phyloP scores from a whole-genome alignment of 352 stramenopile genomes.

The Globisporangium cystogenes region DNA sequence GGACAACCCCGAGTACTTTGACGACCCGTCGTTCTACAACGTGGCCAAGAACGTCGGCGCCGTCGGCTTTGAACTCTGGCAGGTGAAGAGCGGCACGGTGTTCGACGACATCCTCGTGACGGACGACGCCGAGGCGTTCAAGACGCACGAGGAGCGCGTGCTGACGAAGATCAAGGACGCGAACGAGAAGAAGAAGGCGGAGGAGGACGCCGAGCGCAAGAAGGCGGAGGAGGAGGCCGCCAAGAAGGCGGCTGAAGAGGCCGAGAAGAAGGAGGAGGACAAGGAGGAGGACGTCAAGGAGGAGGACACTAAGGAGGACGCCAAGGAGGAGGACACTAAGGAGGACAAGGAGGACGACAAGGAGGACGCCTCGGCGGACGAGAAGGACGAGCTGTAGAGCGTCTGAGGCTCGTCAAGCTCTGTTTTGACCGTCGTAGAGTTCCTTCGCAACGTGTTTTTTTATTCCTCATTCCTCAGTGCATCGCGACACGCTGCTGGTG shows the following conservation, averaged over 20 bases:
- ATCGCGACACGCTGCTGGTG: too few relatives aligned
- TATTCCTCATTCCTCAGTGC: background rate
- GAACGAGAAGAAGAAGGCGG: conserved; percentile 70
- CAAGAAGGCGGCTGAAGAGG: conserved; percentile 53
- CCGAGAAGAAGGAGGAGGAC: conserved; percentile 25
- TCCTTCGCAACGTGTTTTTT: too few relatives aligned
- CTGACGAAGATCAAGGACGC: conserved; percentile 86
- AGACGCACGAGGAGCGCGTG: conserved; percentile 94
- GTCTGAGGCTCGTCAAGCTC: background rate
- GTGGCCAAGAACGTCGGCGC: conserved; percentile 94
- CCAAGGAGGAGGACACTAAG: conserved; percentile 13
- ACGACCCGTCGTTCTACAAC: conserved; percentile 94
- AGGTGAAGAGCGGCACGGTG: conserved; percentile 97
- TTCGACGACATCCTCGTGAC: conserved; percentile 99
- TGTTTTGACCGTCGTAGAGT: conserved; percentile 13
- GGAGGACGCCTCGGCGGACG: conserved; percentile 15
- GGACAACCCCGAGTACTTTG: conserved; percentile 96
- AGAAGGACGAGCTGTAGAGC: conserved; percentile 53
- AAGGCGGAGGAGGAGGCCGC: conserved; percentile 62
- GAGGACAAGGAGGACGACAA: conserved; percentile 39
- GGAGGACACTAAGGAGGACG: conserved; percentile 13
- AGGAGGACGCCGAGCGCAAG: conserved; percentile 71
- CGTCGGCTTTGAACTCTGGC: conserved; percentile 99
- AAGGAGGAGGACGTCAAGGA: conserved; percentile 13
- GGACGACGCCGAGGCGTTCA: conserved; percentile 95